Evolutionary conservation across 768 basidiomycete genomes (phyloP), one percentile per base, ranked within the genome.

Genomic region (Saitozyma podzolica): DNA sequence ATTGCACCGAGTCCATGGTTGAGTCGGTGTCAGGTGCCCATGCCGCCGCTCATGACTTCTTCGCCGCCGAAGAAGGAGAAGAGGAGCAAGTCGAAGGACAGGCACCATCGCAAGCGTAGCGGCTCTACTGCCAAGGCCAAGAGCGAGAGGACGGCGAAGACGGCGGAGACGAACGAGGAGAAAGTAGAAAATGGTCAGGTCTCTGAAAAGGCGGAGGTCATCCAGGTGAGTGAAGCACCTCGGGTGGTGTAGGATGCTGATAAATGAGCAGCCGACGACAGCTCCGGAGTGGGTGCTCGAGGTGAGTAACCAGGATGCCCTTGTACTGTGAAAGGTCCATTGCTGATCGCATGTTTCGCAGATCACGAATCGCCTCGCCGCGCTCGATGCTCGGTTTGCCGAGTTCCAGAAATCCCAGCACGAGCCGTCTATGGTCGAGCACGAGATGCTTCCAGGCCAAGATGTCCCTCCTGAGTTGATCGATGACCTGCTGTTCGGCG

Each of bases 401-500:
- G 63, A 64, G 5, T 48, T 75, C 0, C 65, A 72, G 51, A 45
- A 64, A 40, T 58, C 63, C 17, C 61, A 65, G 50, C 59, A 55
- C n/a, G 58, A 65, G 14, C 19, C 53, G 14, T 14, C 17, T 0
- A 43, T n/a, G 8, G 52, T 16, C 17, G 42, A 53, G 20, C 19
- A 40, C 40, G 40, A 55, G 54, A 48, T 43, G 51, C 37, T 29
- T 47, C 58, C 50, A 41, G 56, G 47, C 20, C 72, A 63, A 16
- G 68, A 69, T 20, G 59, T 67, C 0, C 56, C 50, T 40, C 65
- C n/a, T 13, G 61, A 72, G 10, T 39, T 72, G 11, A 65, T 75
- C 42, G 63, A 72, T 61, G 68, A 75, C 17, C 59, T 75, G 40
- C 63, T 75, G 37, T 70, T 70, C 51, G 42, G 62, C 40, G 64